phyloP scores from a whole-genome alignment of 2,329 filamentous ascomycete species.

The Hypoxylon rubiginosum region DNA sequence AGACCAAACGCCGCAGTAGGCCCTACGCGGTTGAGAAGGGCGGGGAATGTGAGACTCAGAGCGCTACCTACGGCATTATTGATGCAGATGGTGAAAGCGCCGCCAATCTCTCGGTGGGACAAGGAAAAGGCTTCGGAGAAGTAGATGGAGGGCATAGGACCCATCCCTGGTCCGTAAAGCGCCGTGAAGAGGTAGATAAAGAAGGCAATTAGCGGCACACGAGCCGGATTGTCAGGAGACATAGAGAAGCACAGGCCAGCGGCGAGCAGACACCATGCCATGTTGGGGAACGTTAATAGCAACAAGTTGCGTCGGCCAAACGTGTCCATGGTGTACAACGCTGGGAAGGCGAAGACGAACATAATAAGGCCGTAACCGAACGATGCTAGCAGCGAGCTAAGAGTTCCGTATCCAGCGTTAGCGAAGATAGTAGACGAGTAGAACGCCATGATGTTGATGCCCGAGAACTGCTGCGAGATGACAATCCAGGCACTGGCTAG shows the following conservation, averaged over 20 bases:
- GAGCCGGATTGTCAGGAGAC: conserved; percentile 17
- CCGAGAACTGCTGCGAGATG: conserved; percentile 26
- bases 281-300: conserved; percentile 20
- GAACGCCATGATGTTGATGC: conserved; percentile 22
- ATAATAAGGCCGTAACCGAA: conserved; percentile 19
- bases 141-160: conserved; percentile 22
- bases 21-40: conserved; percentile 15
- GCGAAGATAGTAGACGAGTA: conserved; percentile 27
- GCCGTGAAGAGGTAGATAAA: conserved; percentile 24
- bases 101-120: conserved; percentile 25
- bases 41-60: conserved; percentile 17
- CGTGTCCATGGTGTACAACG: conserved; percentile 21
- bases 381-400: conserved; percentile 18
- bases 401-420: conserved; percentile 18
- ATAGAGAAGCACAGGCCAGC: conserved; percentile 18
- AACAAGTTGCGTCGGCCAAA: conserved; percentile 21
- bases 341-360: conserved; percentile 27
- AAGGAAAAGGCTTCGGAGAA: conserved; percentile 20
- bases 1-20: conserved; percentile 15
- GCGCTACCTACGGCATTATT: conserved; percentile 22
- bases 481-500: conserved; percentile 20
- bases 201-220: conserved; percentile 22
- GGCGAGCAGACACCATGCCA: conserved; percentile 20
- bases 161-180: conserved; percentile 23
- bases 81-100: conserved; percentile 24